Base-by-base conservation (phyloP, 108 stramenopile species). In the Fistulifera solaris region DNA sequence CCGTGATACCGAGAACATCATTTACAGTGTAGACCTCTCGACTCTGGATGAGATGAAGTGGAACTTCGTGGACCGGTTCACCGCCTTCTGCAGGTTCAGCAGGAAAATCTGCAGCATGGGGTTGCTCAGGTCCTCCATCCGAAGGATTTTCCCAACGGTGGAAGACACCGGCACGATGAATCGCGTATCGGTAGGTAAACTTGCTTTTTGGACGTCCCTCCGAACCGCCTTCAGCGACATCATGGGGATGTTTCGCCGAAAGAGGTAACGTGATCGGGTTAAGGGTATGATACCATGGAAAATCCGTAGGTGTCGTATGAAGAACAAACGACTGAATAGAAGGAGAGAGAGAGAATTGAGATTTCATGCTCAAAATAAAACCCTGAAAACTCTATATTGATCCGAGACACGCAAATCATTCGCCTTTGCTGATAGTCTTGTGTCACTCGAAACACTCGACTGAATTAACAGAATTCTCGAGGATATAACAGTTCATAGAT, bases 281-380 rank as follows among this genome's bases (percentile, higher is more conserved):
- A 38, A 72, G 50, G 13, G 83, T 78, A 39, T 75, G 65, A 62
- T 83, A 86, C 82, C 82, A 85, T 18, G 89, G 89, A 67, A 76
- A 78, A 16, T 62, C 47, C 47, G 80, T 56, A 11, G 89, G 70
- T 5, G 85, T 85, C 23, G 89, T 90, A 57, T 79, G 87, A 19
- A 90, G 46, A 17, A 73, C 73, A 45, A 80, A 59, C 48, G 48
- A 40, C 78, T 80, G 26, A 60, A 62, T 4, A 45, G 57, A 18
- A 48, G 47, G 58, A 39, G 27, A 44, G 52, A 14, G 11, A 19
- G 3, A 19, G 6, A 52, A 21, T 28, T 8, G 23, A 21, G 3
- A 48, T 11, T 11, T 15, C 12, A 15, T 48, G 48, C 48, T 15
- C 14, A 12, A 11, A 16, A 48, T 16, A 11, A 16, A 11, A 19